Base-by-base conservation (phyloP, 2,329 filamentous ascomycete genomes). In the Drechslera avenae region DNA sequence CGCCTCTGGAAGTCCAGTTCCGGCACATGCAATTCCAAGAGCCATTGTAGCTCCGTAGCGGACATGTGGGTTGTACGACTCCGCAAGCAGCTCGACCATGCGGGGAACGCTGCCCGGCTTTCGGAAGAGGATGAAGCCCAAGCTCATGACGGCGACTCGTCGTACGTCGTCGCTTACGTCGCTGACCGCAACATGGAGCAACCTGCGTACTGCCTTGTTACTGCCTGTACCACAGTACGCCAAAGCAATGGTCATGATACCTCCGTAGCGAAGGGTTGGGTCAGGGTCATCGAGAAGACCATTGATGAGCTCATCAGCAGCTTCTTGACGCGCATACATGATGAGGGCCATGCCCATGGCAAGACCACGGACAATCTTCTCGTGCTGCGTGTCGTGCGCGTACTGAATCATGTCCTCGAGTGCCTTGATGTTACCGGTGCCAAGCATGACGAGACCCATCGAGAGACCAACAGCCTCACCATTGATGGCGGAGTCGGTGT, bases 61-160 rank as follows among this genome's bases (percentile, higher is more conserved):
- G 39, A 99, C 94, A 70, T 99, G 94, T 16, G 94, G 94, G 77
- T 99, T 99, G 81, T 99, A 99, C 0, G 93, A 97, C 75, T 99
- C 95, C 4, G 94, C 94, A 16, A 99, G 86, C 42, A 99, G 85
- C 78, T 99, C 95, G 33, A 99, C 94, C 92, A 99, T 99, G 58
- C 95, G 90, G 45, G 95, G 95, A 13, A 99, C 94, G 66, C 91
- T 96, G 65, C 91, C 90, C 37, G 95, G 91, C 81, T 97, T 99
- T 57, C 94, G 85, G 88, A 99, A 99, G 21, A 99, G 84, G 60
- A 99, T 97, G 76, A 99, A 99, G 34, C 94, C 94, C 72, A 99
- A 83, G 76, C 91, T 95, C 89, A 99, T 95, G 57, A 99, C 94
- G 10, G 94, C 94, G 56, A 96, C 91, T 66, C 94, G 86, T 63